phyloP scores from a whole-genome alignment of 345 rosid species.

The Bruguiera gymnorhiza region DNA sequence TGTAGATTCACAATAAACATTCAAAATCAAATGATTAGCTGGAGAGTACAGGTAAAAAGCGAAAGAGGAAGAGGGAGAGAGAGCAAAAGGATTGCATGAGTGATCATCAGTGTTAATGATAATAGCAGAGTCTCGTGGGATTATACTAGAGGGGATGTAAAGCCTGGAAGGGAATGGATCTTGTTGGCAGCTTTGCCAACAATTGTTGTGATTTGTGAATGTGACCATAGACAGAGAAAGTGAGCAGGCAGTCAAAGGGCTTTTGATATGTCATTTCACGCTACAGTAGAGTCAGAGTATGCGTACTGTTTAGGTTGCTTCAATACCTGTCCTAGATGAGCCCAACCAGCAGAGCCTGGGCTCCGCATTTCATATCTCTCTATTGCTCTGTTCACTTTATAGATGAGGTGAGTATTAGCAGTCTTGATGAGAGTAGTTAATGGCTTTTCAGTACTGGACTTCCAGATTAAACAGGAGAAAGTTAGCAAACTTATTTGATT shows the following conservation, averaged over 20 bases:
- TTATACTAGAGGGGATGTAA: not conserved
- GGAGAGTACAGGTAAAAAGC: constrained; percentile 1
- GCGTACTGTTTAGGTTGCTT: constrained; percentile 12
- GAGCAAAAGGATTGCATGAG: not conserved
- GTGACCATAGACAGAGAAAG: constrained; percentile 9
- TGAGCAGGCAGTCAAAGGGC: constrained; percentile 11
- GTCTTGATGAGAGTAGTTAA: constrained; percentile 1
- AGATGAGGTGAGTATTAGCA: not conserved
- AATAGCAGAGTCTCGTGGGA: not conserved
- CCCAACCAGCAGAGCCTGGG: constrained; percentile 14
- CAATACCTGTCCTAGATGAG: constrained; percentile 14
- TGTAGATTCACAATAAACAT: constrained; percentile 13
- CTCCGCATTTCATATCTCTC: not conserved
- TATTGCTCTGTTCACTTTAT: too few species aligned
- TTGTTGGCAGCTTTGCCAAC: constrained; percentile 34
- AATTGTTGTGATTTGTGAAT: constrained; percentile 1
- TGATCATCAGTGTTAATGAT: constrained; percentile 2
- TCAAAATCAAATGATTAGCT: constrained; percentile 45
- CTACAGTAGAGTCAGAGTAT: constrained; percentile 25
- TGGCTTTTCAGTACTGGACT: not conserved
- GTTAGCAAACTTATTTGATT: constrained; percentile 3
- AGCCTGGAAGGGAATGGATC: constrained; percentile 25
- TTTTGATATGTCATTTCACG: constrained; percentile 42
- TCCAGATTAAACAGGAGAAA: not conserved
- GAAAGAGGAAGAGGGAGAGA: constrained; percentile 1